phyloP scores from a whole-genome alignment of 192 early-diverging fungal genomes.

The Mortierella antarctica region DNA sequence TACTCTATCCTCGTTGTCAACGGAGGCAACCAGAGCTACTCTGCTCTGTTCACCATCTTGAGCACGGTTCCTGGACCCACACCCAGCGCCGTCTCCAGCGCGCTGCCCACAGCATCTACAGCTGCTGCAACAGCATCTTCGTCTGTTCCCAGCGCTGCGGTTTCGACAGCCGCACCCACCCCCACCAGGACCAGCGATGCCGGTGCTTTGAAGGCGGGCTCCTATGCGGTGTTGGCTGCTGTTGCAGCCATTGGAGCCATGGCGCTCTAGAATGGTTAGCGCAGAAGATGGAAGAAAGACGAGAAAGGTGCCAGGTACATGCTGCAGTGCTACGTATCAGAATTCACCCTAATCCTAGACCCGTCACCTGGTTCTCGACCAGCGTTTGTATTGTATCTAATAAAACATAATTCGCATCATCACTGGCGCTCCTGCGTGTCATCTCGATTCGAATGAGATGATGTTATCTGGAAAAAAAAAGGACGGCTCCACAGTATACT shows the following conservation, averaged over 20 bases:
- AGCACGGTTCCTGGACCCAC: constrained; percentile 16
- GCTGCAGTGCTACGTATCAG: too few species aligned
- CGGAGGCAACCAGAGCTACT: constrained; percentile 26
- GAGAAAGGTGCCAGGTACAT: too few species aligned
- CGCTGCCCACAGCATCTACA: background rate
- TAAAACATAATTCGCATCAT: too few species aligned
- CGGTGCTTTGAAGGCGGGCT: constrained; percentile 18
- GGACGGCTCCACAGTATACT: too few species aligned
- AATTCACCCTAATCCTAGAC: too few species aligned
- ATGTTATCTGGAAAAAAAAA: too few species aligned
- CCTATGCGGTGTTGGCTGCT: constrained; percentile 19
- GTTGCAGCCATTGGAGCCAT: constrained; percentile 34
- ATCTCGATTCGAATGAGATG: too few species aligned
- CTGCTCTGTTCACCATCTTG: constrained; percentile 28
- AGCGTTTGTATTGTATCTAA: too few species aligned
- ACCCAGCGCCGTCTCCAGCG: background rate
- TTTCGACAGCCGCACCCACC: background rate
- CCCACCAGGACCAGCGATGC: background rate
- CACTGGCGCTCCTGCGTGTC: too few species aligned
- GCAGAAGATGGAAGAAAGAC: too few species aligned
- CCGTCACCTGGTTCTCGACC: too few species aligned
- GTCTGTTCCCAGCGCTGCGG: background rate
- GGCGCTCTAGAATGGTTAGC: constrained; percentile 17
- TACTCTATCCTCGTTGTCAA: constrained; percentile 38
- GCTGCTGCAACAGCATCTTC: background rate